Percentiles rank a stretch among this genome's conserved stretches.
These are phyloP conservation scores for Diversispora epigaea DNA, from an alignment of 192 early-diverging fungal genomes.

Conservation along the genomic window DNA sequence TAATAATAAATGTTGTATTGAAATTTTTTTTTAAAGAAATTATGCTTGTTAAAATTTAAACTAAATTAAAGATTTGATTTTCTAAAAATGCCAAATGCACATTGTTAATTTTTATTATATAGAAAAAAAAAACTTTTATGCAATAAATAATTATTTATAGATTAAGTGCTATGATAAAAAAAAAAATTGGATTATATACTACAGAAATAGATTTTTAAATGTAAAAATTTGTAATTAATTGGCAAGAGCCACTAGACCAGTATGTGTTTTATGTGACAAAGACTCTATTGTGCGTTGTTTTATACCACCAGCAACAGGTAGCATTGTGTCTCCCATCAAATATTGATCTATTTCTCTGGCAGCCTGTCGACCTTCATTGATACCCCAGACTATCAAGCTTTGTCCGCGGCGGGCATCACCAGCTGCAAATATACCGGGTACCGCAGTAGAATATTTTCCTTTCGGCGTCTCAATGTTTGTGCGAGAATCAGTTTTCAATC, in stretches of 20 bases:
- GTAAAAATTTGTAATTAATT: neutral
- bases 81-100: no score
- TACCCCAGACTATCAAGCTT: slow-evolving; percentile 95
- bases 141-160: no score
- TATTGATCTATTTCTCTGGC: slow-evolving; percentile 89
- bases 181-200: no score
- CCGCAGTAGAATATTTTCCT: slow-evolving; percentile 75
- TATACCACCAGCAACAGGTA: slow-evolving; percentile 90
- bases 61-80: no score
- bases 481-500: slow-evolving; percentile 71
- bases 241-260: slow-evolving; percentile 6
- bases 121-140: no score
- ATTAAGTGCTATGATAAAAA: no score
- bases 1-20: no score
- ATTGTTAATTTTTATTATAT: no score
- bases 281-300: slow-evolving; percentile 57
- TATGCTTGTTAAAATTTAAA: no score
- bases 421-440: slow-evolving; percentile 87
- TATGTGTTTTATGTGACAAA: slow-evolving; percentile 28
- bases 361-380: slow-evolving; percentile 95
- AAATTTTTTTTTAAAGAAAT: no score
- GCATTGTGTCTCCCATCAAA: slow-evolving; percentile 74
- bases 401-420: slow-evolving; percentile 98
- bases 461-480: slow-evolving; percentile 81
- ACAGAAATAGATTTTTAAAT: neutral